Base-by-base conservation (phyloP, 1,284 basidiomycete species). In the Ustilago nuda region DNA sequence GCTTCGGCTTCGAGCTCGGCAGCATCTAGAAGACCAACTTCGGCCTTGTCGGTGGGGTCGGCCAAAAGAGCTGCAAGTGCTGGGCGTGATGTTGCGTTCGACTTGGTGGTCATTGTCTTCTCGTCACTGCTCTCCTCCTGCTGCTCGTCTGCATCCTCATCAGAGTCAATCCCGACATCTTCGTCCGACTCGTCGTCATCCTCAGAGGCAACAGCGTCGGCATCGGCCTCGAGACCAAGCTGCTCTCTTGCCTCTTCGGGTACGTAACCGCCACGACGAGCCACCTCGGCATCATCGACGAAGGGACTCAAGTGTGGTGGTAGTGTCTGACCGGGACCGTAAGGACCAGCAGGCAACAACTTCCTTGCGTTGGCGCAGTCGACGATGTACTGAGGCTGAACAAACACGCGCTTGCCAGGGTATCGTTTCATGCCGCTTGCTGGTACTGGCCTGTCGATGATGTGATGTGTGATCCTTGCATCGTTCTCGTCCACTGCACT, bases 331-430 rank as follows among this genome's bases (percentile, higher is more conserved):
- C 95, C 97, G 78, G 95, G 95, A 11, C 89, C 89, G 85, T 99
- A 99, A 54, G 90, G 89, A 66, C 92, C 95, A 79, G 95, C 93
- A 1, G 94, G 89, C 37, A 98, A 89, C 63, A 98, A 89, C 85
- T 90, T 93, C 19, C 91, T 91, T 27, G 91, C 90, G 86, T 99
- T 99, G 83, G 97, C 91, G 84, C 93, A 97, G 87, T 99, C 97
- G 39, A 95, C 93, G 33, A 98, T 90, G 96, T 97, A 99, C 87
- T 99, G 97, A 17, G 97, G 97, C 87, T 99, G 97, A 9, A 99
- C 90, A 87, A 93, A 94, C 80, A 93, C 94, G 80, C 95, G 90
- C 84, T 91, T 90, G 53, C 79, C 82, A 19, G 70, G 64, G 66
- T 81, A 82, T 61, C 76, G 61, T 12, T 71, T 59, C 30, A 80